Conservation (phyloP, 805 yeast species). For the Ogataea nitratoaversa region DNA sequence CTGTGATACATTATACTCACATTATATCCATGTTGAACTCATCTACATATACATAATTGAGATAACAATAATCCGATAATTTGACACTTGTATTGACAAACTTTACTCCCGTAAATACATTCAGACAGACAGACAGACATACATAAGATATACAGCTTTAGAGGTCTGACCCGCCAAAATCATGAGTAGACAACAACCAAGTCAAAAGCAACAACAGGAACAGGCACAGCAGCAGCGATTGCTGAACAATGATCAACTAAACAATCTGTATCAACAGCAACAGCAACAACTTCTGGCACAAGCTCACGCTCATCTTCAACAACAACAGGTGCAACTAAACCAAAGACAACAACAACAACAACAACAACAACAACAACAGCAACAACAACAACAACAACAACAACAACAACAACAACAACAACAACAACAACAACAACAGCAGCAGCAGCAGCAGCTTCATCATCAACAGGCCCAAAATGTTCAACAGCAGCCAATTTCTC, state of each 20-base stretch:
- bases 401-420: constrained; percentile 9
- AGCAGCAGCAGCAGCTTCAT: constrained; percentile 7
- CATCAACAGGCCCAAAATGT: constrained; percentile 9
- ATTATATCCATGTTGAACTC: too few relatives aligned
- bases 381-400: constrained; percentile 8
- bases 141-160: too few relatives aligned
- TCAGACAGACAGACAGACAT: too few relatives aligned
- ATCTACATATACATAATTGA: too few relatives aligned
- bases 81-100: too few relatives aligned
- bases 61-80: too few relatives aligned
- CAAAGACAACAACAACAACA: constrained; percentile 1
- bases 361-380: constrained; percentile 1
- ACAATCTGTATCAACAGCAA: neutral
- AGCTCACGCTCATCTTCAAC: neutral
- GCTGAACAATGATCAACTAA: neutral
- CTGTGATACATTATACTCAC: too few relatives aligned
- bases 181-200: neutral
- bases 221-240: neutral
- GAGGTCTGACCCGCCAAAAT: neutral
- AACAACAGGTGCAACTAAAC: neutral
- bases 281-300: constrained; percentile 1
- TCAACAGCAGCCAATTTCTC: constrained; percentile 15
- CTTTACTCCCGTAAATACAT: too few relatives aligned
- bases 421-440: constrained; percentile 7
- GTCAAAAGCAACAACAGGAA: neutral